A percentile compares a stretch with the other conserved stretches of the same genome.
These are phyloP conservation scores for Vicia sativa DNA, from an alignment of 306 rosid species.

Conservation along the genomic window DNA sequence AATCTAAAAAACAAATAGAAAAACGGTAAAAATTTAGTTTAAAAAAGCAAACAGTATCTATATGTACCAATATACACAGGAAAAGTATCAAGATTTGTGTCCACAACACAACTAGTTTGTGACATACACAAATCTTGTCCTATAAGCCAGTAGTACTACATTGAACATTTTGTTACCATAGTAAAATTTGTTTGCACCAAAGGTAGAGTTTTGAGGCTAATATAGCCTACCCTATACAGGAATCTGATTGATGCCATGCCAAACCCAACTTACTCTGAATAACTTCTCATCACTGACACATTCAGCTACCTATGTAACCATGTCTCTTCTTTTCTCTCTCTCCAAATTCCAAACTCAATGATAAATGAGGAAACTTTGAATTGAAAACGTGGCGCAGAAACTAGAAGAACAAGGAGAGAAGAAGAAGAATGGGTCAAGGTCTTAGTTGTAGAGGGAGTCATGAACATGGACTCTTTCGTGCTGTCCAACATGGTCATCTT, in stretches of 20 bases:
- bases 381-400: constrained; percentile 45
- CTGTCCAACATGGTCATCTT: constrained; percentile 74
- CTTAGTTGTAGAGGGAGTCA: constrained; percentile 77
- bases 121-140: not conserved
- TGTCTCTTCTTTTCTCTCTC: constrained; percentile 18
- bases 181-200: constrained; percentile 8
- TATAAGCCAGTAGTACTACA: not conserved
- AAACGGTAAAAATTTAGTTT: too few relatives aligned
- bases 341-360: not conserved
- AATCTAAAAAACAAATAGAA: too few relatives aligned
- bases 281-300: constrained; percentile 55
- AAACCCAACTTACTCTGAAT: constrained; percentile 38
- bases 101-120: too few relatives aligned
- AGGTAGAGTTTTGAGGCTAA: not conserved
- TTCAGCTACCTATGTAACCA: constrained; percentile 45
- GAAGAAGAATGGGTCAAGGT: constrained; percentile 81
- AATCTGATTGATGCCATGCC: constrained; percentile 75
- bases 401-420: constrained; percentile 1
- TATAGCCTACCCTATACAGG: constrained; percentile 31
- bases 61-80: too few relatives aligned
- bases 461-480: constrained; percentile 77
- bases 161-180: not conserved
- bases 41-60: too few relatives aligned
- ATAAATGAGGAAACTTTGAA: constrained; percentile 54
- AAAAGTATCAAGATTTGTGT: too few relatives aligned